These are phyloP conservation scores for Anethum foeniculum DNA, from an alignment of 140 eudicot genomes.

Conservation along the genomic window DNA sequence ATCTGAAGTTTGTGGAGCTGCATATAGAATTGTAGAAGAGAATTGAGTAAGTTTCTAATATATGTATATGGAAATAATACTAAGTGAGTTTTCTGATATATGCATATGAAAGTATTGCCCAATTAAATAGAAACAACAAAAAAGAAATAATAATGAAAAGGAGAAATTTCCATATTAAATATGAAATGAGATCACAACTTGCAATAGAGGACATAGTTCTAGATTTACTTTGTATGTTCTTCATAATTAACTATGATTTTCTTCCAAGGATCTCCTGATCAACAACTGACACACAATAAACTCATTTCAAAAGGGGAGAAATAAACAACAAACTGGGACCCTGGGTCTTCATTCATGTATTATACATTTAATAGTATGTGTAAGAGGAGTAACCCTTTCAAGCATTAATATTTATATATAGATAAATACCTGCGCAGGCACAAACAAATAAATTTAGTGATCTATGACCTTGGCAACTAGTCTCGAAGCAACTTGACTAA, in stretches of 20 bases:
- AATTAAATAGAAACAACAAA: neutral
- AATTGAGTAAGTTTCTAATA: neutral
- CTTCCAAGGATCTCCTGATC: neutral
- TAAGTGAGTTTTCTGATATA: neutral
- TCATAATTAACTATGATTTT: neutral
- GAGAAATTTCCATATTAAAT: neutral
- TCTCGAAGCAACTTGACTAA: neutral
- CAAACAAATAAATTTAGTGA: neutral
- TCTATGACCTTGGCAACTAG: neutral
- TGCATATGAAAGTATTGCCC: neutral
- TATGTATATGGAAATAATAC: neutral
- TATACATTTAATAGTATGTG: neutral
- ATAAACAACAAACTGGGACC: neutral
- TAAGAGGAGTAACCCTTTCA: neutral
- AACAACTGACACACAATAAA: neutral
- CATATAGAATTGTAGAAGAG: slow-evolving; percentile 17
- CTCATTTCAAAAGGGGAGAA: neutral
- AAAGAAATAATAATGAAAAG: neutral
- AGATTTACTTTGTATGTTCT: neutral
- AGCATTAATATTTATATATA: neutral
- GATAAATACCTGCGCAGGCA: neutral
- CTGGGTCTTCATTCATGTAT: neutral
- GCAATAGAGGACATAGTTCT: neutral
- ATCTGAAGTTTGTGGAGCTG: slow-evolving; percentile 71
- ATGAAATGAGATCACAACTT: neutral